Conservation (phyloP, 2,329 filamentous ascomycete species). For the Fusarium sacchari region DNA sequence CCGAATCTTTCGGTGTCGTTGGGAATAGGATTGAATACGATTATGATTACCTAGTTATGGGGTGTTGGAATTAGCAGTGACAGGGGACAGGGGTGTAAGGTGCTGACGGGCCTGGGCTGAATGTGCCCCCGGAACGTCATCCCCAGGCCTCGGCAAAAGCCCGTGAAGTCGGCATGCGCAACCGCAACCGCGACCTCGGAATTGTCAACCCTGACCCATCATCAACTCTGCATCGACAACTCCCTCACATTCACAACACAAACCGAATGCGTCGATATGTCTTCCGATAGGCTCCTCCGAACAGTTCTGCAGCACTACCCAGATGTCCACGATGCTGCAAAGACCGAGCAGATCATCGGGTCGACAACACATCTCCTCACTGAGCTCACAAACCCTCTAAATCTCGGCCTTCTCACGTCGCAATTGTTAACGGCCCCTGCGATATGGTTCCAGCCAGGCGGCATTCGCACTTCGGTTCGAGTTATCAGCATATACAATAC, state of each 20-base stretch:
- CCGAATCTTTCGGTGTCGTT: constrained; percentile 9
- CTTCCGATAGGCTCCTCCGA: constrained; percentile 73
- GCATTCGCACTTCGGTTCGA: constrained; percentile 70
- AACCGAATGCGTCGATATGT: constrained; percentile 58
- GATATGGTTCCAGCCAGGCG: constrained; percentile 71
- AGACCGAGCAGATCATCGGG: constrained; percentile 68
- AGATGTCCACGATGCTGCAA: constrained; percentile 60
- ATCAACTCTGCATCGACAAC: constrained; percentile 11
- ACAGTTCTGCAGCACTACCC: constrained; percentile 71
- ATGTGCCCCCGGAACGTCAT: constrained; percentile 40
- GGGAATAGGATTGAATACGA: constrained; percentile 11
- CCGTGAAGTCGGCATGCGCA: constrained; percentile 36
- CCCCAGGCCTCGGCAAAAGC: constrained; percentile 44
- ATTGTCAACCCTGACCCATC: background rate
- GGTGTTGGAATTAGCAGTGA: constrained; percentile 31
- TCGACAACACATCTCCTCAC: constrained; percentile 75
- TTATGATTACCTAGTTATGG: constrained; percentile 19
- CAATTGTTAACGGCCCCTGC: constrained; percentile 77
- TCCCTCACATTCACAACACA: background rate
- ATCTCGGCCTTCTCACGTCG: constrained; percentile 76
- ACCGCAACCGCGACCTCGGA: constrained; percentile 29
- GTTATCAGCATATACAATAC: constrained; percentile 78
- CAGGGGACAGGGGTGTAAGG: constrained; percentile 16
- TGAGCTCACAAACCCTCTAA: constrained; percentile 77
- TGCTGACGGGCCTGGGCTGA: constrained; percentile 9